Evolutionary conservation across 2,329 filamentous ascomycete genomes (phyloP).

Genomic region (Didymella exigua): DNA sequence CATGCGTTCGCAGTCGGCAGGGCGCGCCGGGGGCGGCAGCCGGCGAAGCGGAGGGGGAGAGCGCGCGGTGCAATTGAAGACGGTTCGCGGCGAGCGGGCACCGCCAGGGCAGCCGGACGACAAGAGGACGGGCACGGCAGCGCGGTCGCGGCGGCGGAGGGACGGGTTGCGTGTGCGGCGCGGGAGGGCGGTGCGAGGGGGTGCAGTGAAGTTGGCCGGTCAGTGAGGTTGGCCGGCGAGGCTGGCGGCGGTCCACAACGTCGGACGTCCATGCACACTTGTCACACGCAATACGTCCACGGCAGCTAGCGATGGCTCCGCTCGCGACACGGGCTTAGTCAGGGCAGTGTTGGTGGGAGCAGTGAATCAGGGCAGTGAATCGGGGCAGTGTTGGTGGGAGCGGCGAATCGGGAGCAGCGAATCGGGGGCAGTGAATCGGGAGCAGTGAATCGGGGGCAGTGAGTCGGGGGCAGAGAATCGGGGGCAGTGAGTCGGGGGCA

Average conservation of each 20-base stretch:
- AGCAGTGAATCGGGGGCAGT: background rate
- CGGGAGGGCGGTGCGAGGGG: background rate
- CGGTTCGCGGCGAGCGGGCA: constrained; percentile 36
- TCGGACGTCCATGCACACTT: constrained; percentile 1
- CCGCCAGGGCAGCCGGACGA: constrained; percentile 25
- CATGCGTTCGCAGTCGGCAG: constrained; percentile 1
- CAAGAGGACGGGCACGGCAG: background rate
- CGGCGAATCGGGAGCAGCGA: background rate
- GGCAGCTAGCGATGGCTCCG: too few species aligned
- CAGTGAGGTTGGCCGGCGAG: constrained; percentile 11
- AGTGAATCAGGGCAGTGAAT: too few species aligned
- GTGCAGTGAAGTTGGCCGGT: background rate
- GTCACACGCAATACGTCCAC: too few species aligned
- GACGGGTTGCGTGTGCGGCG: background rate
- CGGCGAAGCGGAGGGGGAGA: constrained; percentile 5
- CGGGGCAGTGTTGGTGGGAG: background rate
- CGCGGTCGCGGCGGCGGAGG: background rate
- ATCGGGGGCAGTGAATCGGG: too few species aligned
- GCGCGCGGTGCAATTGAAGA: constrained; percentile 6
- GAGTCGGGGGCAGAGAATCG: background rate
- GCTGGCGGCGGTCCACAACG: background rate
- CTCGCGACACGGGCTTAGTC: constrained; percentile 3
- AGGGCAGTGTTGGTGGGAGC: too few species aligned
- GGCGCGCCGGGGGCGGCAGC: constrained; percentile 1
- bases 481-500: background rate